These are phyloP conservation scores for Populus davidiana DNA, from an alignment of 345 rosid species.

Conservation along the genomic window DNA sequence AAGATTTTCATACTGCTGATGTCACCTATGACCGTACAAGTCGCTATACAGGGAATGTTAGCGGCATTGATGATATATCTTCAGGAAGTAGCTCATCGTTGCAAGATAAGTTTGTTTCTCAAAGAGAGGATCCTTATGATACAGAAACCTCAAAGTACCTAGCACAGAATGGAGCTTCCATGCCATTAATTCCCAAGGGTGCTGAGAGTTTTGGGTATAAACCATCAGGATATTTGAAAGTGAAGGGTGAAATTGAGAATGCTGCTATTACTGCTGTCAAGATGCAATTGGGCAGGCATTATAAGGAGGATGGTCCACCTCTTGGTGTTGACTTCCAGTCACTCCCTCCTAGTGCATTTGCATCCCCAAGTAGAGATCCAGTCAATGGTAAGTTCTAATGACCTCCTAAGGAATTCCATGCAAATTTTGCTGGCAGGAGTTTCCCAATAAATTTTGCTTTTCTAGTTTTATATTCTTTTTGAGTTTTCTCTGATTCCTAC, in stretches of 20 bases:
- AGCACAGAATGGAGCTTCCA: constrained; percentile 32
- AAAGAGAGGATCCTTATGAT: constrained; percentile 36
- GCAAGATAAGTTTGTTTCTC: constrained; percentile 49
- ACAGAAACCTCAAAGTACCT: constrained; percentile 33
- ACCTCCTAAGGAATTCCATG: constrained; percentile 11
- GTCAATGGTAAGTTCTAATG: constrained; percentile 45
- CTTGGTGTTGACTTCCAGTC: constrained; percentile 71
- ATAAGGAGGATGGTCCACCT: constrained; percentile 76
- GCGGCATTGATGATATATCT: constrained; percentile 61
- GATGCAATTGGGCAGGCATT: constrained; percentile 78
- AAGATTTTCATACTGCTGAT: constrained; percentile 37
- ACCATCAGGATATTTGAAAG: constrained; percentile 84
- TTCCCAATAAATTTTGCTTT: background rate
- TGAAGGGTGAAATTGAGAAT: constrained; percentile 68
- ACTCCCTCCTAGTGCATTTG: constrained; percentile 88
- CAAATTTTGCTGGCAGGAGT: background rate
- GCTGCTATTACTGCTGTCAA: constrained; percentile 74
- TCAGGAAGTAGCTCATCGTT: constrained; percentile 66
- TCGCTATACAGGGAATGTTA: constrained; percentile 37
- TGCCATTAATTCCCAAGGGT: constrained; percentile 28
- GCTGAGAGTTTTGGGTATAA: constrained; percentile 44
- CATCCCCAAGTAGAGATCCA: constrained; percentile 47
- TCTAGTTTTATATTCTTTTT: background rate
- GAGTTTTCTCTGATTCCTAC: background rate
- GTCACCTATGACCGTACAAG: constrained; percentile 34